These are phyloP conservation scores for Endocalyx cinctus DNA, from an alignment of 2,329 filamentous ascomycete species.

Conservation along the genomic window DNA sequence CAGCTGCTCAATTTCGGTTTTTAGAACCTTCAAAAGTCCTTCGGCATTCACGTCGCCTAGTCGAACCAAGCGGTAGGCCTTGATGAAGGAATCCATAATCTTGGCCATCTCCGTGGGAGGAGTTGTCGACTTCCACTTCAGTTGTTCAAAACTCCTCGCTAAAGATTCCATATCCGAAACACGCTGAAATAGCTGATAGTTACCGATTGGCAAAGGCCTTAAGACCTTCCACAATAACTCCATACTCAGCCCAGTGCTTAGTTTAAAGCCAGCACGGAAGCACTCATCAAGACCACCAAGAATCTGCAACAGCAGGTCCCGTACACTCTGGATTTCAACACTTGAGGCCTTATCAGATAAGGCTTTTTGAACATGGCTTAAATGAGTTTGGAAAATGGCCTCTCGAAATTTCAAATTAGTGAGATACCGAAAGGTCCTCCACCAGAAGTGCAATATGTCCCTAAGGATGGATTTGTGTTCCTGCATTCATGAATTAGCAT, in stretches of 20 bases:
- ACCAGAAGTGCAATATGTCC: conserved; percentile 48
- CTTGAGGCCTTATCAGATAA: conserved; percentile 17
- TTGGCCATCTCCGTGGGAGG: conserved; percentile 47
- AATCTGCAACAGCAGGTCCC: conserved; percentile 35
- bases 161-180: conserved; percentile 50
- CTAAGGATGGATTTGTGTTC: conserved; percentile 31
- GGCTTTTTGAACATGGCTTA: conserved; percentile 39
- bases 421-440: conserved; percentile 46
- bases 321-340: conserved; percentile 22
- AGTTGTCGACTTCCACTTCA: conserved; percentile 55
- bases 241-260: conserved; percentile 75
- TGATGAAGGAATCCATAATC: conserved; percentile 50
- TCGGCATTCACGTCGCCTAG: conserved; percentile 36
- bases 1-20: conserved; percentile 46
- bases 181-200: conserved; percentile 39
- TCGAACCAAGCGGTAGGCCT: conserved; percentile 54
- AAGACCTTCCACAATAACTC: conserved; percentile 71
- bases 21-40: conserved; percentile 45
- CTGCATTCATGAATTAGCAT: conserved; percentile 9
- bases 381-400: conserved; percentile 59
- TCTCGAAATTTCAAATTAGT: conserved; percentile 50
- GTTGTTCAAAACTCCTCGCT: conserved; percentile 54
- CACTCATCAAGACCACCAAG: conserved; percentile 42
- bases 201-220: conserved; percentile 56
- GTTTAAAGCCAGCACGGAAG: conserved; percentile 66